These are phyloP conservation scores for Jatropha podagrica DNA, from an alignment of 441 rosid species.

Conservation along the genomic window DNA sequence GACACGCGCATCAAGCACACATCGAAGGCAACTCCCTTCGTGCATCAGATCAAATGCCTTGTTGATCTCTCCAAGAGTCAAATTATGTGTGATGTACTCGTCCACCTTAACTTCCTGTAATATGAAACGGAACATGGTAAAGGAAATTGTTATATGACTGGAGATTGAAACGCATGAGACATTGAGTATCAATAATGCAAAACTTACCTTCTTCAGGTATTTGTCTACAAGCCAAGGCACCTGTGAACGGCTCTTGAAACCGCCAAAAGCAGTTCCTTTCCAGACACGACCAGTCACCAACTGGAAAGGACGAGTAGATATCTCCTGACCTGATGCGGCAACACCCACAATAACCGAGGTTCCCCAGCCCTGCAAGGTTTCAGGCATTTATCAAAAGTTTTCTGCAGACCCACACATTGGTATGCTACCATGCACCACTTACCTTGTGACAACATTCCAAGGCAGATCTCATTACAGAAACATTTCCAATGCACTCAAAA, in stretches of 20 bases:
- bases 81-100: conserved; percentile 77
- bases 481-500: conserved; percentile 95
- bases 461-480: conserved; percentile 91
- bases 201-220: conserved; percentile 81
- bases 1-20: conserved; percentile 59
- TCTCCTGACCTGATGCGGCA: conserved; percentile 98
- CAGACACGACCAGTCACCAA: conserved; percentile 98
- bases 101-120: conserved; percentile 94
- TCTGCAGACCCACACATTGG: conserved; percentile 1
- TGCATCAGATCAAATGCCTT: conserved; percentile 88
- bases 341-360: conserved; percentile 94
- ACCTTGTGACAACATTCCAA: conserved; percentile 98
- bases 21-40: conserved; percentile 83
- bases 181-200: neutral
- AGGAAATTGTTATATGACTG: neutral
- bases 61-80: conserved; percentile 78
- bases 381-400: conserved; percentile 16
- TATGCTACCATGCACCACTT: conserved; percentile 14
- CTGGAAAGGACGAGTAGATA: conserved; percentile 94
- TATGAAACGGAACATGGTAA: neutral
- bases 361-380: conserved; percentile 83
- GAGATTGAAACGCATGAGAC: neutral
- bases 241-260: conserved; percentile 97
- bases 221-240: conserved; percentile 99
- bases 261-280: conserved; percentile 99